Evolutionary conservation across 441 rosid species (phyloP).

Genomic region (Melastoma candidum): DNA sequence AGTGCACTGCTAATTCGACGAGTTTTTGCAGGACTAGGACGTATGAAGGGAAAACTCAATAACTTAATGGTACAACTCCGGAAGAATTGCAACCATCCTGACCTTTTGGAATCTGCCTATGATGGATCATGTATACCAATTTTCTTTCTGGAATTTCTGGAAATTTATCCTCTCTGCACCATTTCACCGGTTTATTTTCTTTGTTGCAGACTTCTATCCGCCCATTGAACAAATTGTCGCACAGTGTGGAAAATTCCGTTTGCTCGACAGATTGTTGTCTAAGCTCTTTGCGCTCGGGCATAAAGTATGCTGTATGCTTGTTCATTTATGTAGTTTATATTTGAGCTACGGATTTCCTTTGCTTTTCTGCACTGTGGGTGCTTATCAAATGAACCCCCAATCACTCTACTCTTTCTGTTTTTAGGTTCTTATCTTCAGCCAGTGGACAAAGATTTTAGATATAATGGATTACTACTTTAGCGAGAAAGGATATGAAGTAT

Average conservation of each 20-base stretch:
- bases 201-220: conserved; percentile 58
- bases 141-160: neutral
- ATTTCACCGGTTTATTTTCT: conserved; percentile 1
- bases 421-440: conserved; percentile 83
- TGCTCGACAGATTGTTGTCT: conserved; percentile 64
- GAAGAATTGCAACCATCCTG: conserved; percentile 99
- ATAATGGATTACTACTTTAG: conserved; percentile 95
- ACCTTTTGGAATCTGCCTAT: conserved; percentile 65
- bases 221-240: conserved; percentile 71
- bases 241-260: conserved; percentile 89
- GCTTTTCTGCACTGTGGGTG: neutral
- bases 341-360: conserved; percentile 9
- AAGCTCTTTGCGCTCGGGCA: conserved; percentile 61
- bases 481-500: conserved; percentile 81
- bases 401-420: neutral
- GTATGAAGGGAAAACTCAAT: conserved; percentile 39
- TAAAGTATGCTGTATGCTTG: conserved; percentile 42
- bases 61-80: conserved; percentile 27
- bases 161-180: neutral
- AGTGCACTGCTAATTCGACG: too few species aligned
- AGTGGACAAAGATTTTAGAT: conserved; percentile 84
- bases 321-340: conserved; percentile 13
- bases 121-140: conserved; percentile 56
- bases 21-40: conserved; percentile 21
- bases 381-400: too few species aligned